Percentiles rank a stretch among this genome's conserved stretches.
phyloP scores from a whole-genome alignment of 2,329 filamentous ascomycete species.

The Fusarium abutilonis region DNA sequence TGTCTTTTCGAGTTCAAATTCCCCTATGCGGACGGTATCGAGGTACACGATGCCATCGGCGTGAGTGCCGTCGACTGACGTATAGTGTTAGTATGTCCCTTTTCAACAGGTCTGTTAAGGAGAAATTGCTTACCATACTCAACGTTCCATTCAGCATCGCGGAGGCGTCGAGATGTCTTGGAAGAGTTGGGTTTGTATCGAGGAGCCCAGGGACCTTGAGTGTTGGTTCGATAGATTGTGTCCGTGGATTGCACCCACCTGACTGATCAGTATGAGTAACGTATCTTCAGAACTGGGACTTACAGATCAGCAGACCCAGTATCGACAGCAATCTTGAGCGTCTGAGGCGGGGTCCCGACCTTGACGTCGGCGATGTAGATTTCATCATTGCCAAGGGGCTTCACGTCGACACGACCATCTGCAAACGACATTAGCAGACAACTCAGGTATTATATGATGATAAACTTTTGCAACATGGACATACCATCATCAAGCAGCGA shows the following conservation, averaged over 20 bases:
- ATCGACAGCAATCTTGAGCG: conserved; percentile 60
- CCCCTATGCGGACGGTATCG: conserved; percentile 60
- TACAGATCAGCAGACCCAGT: conserved; percentile 70
- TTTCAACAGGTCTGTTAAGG: background rate
- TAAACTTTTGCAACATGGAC: background rate
- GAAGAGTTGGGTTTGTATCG: conserved; percentile 59
- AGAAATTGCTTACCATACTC: conserved; percentile 57
- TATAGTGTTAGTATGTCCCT: background rate
- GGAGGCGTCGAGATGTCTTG: conserved; percentile 53
- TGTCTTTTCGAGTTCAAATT: conserved; percentile 55
- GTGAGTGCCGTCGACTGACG: conserved; percentile 56
- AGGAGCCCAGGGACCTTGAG: conserved; percentile 51
- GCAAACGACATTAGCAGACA: conserved; percentile 26
- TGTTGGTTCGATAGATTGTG: conserved; percentile 52
- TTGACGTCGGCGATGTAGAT: conserved; percentile 57
- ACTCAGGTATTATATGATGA: no score
- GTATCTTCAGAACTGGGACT: conserved; percentile 51
- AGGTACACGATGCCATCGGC: conserved; percentile 61
- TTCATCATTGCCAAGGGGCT: conserved; percentile 54
- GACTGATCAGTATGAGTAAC: conserved; percentile 13
- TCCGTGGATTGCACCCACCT: conserved; percentile 67
- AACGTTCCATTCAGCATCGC: conserved; percentile 60
- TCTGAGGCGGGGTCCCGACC: conserved; percentile 60
- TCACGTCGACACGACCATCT: conserved; percentile 50
- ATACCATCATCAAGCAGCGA: conserved; percentile 47